Percentiles rank a stretch among this genome's conserved stretches.
Evolutionary conservation across 169 alveolate species (phyloP).

Genomic region (Neospora caninum): DNA sequence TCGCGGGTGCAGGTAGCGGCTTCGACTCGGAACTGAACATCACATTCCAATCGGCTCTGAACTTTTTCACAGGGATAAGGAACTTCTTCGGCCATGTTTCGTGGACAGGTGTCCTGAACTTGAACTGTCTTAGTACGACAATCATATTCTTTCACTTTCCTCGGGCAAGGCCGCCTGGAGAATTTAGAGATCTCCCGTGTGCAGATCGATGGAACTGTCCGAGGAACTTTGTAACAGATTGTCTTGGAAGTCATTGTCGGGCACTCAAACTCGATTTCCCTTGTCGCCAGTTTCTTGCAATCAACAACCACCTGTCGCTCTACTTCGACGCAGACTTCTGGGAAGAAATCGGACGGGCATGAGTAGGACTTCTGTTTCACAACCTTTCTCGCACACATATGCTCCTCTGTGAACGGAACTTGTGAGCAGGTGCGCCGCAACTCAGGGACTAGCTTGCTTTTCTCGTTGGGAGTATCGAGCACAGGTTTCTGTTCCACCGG

Average conservation of each 20-base stretch:
- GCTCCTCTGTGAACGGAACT: conserved; percentile 29
- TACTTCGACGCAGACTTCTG: conserved; percentile 6
- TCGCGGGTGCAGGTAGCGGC: conserved; percentile 22
- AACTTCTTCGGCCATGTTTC: background rate
- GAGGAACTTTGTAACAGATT: conserved; percentile 26
- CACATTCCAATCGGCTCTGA: conserved; percentile 43
- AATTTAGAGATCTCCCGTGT: background rate
- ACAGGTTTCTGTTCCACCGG: background rate
- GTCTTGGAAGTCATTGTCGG: background rate
- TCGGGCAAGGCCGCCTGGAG: background rate
- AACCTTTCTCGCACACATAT: background rate
- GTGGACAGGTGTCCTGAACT: conserved; percentile 9
- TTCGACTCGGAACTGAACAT: background rate
- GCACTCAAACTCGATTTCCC: conserved; percentile 2
- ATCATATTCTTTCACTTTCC: background rate
- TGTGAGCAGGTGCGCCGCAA: conserved; percentile 26
- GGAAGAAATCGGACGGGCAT: conserved; percentile 28
- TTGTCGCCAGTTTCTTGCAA: background rate
- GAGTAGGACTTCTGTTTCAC: conserved; percentile 21
- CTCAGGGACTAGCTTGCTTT: background rate
- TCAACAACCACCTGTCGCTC: background rate
- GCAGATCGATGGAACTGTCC: background rate
- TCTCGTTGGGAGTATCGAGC: background rate
- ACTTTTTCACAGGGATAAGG: conserved; percentile 14
- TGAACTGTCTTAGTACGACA: background rate